phyloP scores from a whole-genome alignment of 345 rosid species.

The Melaleuca alternifolia region DNA sequence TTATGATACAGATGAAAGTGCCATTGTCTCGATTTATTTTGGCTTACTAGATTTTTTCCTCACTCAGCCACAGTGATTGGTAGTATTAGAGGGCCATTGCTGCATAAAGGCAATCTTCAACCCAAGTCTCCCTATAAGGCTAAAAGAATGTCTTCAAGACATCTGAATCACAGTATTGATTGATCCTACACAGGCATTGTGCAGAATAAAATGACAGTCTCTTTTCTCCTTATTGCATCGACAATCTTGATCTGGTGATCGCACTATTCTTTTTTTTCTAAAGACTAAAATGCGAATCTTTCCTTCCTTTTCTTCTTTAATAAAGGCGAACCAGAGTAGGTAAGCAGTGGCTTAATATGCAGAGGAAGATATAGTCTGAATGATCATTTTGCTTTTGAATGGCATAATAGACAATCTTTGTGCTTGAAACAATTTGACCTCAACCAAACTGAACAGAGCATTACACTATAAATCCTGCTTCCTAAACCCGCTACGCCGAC shows the following conservation, averaged over 20 bases:
- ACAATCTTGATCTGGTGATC: not conserved
- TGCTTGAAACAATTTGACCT: not conserved
- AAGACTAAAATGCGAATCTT: not conserved
- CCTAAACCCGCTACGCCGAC: not conserved
- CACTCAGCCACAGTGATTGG: not conserved
- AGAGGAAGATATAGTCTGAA: not conserved
- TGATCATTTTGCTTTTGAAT: not conserved
- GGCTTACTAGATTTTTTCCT: not conserved
- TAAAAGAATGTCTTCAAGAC: not conserved
- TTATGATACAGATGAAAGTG: not conserved
- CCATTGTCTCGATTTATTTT: not conserved
- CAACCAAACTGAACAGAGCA: not conserved
- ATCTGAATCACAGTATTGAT: not conserved
- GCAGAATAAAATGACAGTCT: not conserved
- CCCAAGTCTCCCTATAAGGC: not conserved
- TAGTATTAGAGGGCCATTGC: not conserved
- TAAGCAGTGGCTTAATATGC: not conserved
- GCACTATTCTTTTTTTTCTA: not conserved
- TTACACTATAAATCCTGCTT: not conserved
- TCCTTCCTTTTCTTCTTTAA: not conserved
- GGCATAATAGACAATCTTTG: not conserved
- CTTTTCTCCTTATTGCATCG: not conserved
- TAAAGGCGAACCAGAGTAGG: not conserved
- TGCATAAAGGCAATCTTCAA: not conserved
- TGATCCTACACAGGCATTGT: not conserved